Evolutionary conservation across 2,329 filamentous ascomycete genomes (phyloP).

Genomic region (Corinectria fuckeliana): DNA sequence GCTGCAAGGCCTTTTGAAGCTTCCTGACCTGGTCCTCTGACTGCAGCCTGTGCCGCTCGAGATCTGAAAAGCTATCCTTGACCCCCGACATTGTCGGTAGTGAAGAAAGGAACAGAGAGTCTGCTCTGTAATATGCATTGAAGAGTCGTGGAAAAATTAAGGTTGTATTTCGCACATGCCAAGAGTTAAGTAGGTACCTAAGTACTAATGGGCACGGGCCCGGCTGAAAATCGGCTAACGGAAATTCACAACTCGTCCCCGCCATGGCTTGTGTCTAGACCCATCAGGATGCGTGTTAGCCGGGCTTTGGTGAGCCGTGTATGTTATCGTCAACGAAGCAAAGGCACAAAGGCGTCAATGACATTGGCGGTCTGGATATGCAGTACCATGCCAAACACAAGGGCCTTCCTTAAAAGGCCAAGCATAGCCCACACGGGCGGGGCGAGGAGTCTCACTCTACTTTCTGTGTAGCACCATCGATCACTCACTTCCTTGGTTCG

Average conservation of each 20-base stretch:
- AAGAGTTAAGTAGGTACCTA: too few relatives aligned
- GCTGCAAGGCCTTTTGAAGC: constrained; percentile 76
- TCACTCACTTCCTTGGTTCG: neutral
- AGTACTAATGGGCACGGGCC: neutral
- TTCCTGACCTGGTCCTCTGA: constrained; percentile 76
- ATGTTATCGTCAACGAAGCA: neutral
- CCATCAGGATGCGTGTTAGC: neutral
- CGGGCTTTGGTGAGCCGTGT: neutral
- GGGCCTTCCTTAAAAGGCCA: neutral
- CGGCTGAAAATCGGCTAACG: constrained; percentile 39
- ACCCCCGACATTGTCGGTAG: constrained; percentile 47
- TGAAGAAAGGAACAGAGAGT: constrained; percentile 16
- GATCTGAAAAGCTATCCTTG: constrained; percentile 64
- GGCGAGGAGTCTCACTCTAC: neutral
- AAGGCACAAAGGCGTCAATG: constrained; percentile 12
- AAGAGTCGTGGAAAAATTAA: constrained; percentile 5
- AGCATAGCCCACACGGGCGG: neutral
- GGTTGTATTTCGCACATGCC: too few relatives aligned
- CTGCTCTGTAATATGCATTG: constrained; percentile 15
- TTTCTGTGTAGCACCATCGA: neutral
- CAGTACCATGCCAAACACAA: neutral
- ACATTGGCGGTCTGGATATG: constrained; percentile 4
- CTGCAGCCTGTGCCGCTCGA: constrained; percentile 76
- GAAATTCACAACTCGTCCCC: neutral
- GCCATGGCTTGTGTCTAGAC: neutral